These are phyloP conservation scores for Metschnikowia dekortorum DNA, from an alignment of 805 yeast species.

Conservation along the genomic window DNA sequence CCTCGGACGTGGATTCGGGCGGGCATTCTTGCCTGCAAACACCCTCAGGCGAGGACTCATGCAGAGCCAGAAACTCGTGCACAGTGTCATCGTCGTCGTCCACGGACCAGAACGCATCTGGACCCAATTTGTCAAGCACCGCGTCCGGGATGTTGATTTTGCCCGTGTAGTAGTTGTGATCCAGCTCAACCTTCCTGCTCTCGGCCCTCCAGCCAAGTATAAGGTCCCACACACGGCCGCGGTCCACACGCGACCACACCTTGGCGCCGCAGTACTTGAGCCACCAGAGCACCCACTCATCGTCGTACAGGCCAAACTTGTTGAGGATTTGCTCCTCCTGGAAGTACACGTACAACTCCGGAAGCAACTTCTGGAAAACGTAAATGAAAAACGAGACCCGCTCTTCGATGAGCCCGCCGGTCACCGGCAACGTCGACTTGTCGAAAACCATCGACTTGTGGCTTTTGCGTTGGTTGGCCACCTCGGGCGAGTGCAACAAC, in stretches of 20 bases:
- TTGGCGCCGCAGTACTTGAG: conserved; percentile 84
- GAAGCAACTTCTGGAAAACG: conserved; percentile 57
- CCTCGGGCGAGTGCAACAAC: conserved; percentile 67
- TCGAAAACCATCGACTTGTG: conserved; percentile 19
- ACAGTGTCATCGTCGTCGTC: conserved; percentile 14
- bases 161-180: conserved; percentile 27
- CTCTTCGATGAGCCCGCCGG: conserved; percentile 64
- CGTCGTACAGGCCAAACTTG: conserved; percentile 54
- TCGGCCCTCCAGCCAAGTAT: conserved; percentile 67
- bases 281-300: conserved; percentile 96
- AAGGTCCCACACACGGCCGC: conserved; percentile 89
- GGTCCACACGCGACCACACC: conserved; percentile 72
- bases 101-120: conserved; percentile 59
- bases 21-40: too few relatives aligned
- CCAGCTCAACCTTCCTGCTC: conserved; percentile 26
- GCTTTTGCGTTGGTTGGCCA: conserved; percentile 19
- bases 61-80: not conserved
- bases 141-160: conserved; percentile 27
- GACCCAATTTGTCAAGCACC: conserved; percentile 41
- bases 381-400: conserved; percentile 65
- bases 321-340: conserved; percentile 75
- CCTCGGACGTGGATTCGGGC: too few relatives aligned
- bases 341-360: conserved; percentile 71
- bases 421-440: conserved; percentile 42
- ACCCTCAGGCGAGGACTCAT: too few relatives aligned